These are phyloP conservation scores for Mikania micrantha DNA, from an alignment of 129 eudicot genomes.

Conservation along the genomic window DNA sequence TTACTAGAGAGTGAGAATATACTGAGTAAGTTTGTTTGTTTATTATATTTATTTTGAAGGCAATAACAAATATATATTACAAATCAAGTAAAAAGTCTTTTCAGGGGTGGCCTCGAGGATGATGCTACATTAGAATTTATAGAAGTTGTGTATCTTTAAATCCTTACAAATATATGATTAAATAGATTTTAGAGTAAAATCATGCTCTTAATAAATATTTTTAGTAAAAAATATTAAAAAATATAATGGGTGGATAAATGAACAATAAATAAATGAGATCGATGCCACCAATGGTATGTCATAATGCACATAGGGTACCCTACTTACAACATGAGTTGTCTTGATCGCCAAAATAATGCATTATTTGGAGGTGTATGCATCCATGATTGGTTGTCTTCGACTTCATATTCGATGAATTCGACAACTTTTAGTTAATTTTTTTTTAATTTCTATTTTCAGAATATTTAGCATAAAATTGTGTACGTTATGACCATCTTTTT, in stretches of 20 bases:
- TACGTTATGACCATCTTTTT: background rate
- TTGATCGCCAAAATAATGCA: conserved; percentile 28
- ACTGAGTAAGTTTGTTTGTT: no score
- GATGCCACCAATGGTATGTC: conserved; percentile 19
- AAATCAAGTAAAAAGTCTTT: no score
- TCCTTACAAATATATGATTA: no score
- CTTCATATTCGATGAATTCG: conserved; percentile 4
- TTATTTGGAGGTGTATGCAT: conserved; percentile 25
- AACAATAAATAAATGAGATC: background rate
- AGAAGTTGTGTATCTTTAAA: no score
- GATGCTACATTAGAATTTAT: no score
- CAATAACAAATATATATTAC: no score
- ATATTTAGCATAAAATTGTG: background rate
- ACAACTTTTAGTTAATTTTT: background rate
- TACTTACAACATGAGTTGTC: conserved; percentile 34
- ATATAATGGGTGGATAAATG: background rate
- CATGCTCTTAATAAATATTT: no score
- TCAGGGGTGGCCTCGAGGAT: no score
- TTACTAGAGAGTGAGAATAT: no score
- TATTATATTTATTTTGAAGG: no score
- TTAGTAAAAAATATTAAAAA: background rate
- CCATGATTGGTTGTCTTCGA: conserved; percentile 36
- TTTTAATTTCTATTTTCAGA: background rate
- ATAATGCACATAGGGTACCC: conserved; percentile 27
- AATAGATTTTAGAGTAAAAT: no score